Base-by-base conservation (phyloP, 2,329 filamentous ascomycete species). In the Epichloe sp. region DNA sequence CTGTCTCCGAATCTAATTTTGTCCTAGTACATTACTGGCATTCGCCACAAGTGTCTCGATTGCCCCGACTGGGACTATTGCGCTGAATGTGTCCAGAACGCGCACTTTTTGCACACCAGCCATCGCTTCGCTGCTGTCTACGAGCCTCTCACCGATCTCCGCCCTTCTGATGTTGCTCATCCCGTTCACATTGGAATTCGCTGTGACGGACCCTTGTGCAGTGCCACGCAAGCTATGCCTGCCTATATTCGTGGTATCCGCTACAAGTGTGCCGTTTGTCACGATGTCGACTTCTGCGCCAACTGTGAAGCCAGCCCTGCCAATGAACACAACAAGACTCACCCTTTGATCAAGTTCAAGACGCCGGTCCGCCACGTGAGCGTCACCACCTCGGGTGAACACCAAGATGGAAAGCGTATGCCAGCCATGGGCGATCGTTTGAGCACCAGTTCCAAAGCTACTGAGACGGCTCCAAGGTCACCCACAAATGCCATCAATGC, bases 1-100 rank as follows among this genome's bases (percentile, higher is more conserved):
- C n/a, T 7, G 19, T 47, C 48, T 17, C 35, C 11, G 14, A 15
- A 38, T 40, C 47, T 36, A 14, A 47, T 15, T 15, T 5, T 4
- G 10, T 26, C 21, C 34, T 38, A 63, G 76, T 82, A 81, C 66
- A 93, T 98, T 61, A 76, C 78, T 59, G 94, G 93, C 59, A 77
- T 95, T 52, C 91, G 93, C 59, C 85, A 97, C 79, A 98, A 98
- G 77, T 98, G 93, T 67, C 76, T 97, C 57, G 84, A 88, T 65
- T 98, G 93, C 73, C 93, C 94, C 43, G 93, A 98, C 68, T 98
- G 88, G 86, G 93, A 98, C 63, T 97, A 87, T 71, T 98, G 93
- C 74, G 76, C 78, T 23, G 73, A 79, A 8, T 98, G 94, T 68
- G 68, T 88, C 53, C 70, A 75, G 59, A 79, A 76, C 57, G 84